phyloP scores from a whole-genome alignment of 2,329 filamentous ascomycete genomes.

The Sclerotinia sclerotiorum region DNA sequence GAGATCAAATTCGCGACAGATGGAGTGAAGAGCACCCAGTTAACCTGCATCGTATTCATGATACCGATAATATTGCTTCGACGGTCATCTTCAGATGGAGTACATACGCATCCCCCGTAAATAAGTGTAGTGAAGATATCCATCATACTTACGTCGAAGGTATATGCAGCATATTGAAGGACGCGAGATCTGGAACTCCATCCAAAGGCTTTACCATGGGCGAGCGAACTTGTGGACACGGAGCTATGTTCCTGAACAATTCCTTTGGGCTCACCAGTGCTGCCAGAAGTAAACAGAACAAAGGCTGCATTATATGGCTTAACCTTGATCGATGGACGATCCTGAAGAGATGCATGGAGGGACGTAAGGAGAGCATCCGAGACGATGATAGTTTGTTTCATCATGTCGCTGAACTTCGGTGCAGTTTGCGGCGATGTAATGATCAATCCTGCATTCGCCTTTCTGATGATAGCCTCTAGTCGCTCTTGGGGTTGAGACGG shows the following conservation, averaged over 20 bases:
- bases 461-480: constrained; percentile 22
- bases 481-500: constrained; percentile 10
- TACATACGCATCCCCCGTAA: constrained; percentile 31
- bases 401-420: not conserved
- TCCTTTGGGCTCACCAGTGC: constrained; percentile 34
- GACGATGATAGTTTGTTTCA: not conserved
- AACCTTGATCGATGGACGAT: not conserved
- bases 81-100: constrained; percentile 32
- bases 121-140: constrained; percentile 32
- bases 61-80: constrained; percentile 25
- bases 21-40: constrained; percentile 30
- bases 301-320: constrained; percentile 12
- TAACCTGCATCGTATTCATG: constrained; percentile 28
- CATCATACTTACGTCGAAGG: constrained; percentile 30
- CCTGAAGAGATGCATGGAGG: not conserved
- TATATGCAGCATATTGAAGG: constrained; percentile 30
- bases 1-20: constrained; percentile 35
- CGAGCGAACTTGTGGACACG: constrained; percentile 17
- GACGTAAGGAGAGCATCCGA: constrained; percentile 1
- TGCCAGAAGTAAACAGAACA: constrained; percentile 37
- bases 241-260: constrained; percentile 28
- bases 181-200: constrained; percentile 13
- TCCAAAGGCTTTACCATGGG: constrained; percentile 11
- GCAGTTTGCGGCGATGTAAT: constrained; percentile 5
- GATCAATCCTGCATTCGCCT: constrained; percentile 8